Evolutionary conservation across 2,329 filamentous ascomycete species (phyloP), one percentile per base, ranked within the genome.

Genomic region (Xenoacremonium recifei): DNA sequence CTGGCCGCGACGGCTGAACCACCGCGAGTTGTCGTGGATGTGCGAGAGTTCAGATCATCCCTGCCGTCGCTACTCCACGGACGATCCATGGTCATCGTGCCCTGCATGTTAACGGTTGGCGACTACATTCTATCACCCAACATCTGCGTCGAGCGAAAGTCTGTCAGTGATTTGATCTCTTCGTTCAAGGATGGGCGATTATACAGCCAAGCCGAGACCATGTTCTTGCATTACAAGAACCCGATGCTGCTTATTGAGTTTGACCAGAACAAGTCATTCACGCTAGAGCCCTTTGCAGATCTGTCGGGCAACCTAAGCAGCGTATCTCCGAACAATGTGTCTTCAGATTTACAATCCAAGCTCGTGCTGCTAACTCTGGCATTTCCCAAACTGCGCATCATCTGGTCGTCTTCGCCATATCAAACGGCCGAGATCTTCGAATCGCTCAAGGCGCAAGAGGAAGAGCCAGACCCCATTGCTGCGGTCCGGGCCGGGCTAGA

Each of bases 401-500:
- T 99, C 55, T 99, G 93, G 93, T 93, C 87, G 7, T 88, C 82
- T 7, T 90, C 85, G 10, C 92, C 93, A 0, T 96, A 95, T 61
- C 91, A 99, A 65, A 97, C 93, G 1, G 93, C 93, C 2, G 91
- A 97, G 70, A 97, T 99, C 48, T 97, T 99, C 62, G 85, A 91
- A 57, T 85, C 89, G 52, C 78, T 99, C 40, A 99, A 99, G 71
- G 86, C 89, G 52, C 85, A 90, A 57, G 86, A 92, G 55, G 76
- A 84, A 3, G 93, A 99, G 66, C 93, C 93, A 0, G 91, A 99
- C 62, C 93, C 93, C 2, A 77, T 95, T 25, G 82, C 82, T 3
- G 93, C 93, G 0, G 90, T 96, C 6, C 82, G 86, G 45, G 80
- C 91, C 3, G 93, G 93, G 0, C 71, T 99, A 73, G 52, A 69